Evolutionary conservation across 1,139 yeast genomes (phyloP).

Genomic region (Yamadazyma dendronema): DNA sequence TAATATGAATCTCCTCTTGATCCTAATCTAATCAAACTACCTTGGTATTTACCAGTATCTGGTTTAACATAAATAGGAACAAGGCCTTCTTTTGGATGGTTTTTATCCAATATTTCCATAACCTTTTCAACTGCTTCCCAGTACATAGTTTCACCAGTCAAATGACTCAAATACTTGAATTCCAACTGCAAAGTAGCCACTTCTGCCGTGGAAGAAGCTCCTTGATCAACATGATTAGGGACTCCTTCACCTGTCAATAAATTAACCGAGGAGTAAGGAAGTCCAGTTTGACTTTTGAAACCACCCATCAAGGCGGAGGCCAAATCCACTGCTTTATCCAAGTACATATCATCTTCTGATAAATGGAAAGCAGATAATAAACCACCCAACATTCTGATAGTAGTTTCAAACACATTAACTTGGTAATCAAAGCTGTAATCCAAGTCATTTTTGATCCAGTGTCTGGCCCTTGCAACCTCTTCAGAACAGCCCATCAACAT

Average conservation of each 20-base stretch:
- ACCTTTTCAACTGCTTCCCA: constrained; percentile 80
- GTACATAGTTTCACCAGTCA: constrained; percentile 76
- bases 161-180: constrained; percentile 74
- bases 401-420: constrained; percentile 88
- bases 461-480: constrained; percentile 61
- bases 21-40: constrained; percentile 70
- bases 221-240: constrained; percentile 62
- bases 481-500: constrained; percentile 73
- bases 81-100: constrained; percentile 65
- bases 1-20: constrained; percentile 93
- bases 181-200: constrained; percentile 87
- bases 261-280: constrained; percentile 82
- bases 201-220: constrained; percentile 80
- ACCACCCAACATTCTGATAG: constrained; percentile 94
- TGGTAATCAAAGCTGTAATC: constrained; percentile 58
- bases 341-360: constrained; percentile 64
- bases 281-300: constrained; percentile 60
- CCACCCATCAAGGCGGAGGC: constrained; percentile 67
- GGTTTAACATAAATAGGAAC: constrained; percentile 83
- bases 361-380: constrained; percentile 77
- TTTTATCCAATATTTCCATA: constrained; percentile 61
- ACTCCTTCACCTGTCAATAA: constrained; percentile 61
- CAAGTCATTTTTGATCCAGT: constrained; percentile 66
- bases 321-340: constrained; percentile 76
- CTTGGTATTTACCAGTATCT: constrained; percentile 67